Conservation (phyloP, 2,329 filamentous ascomycete species). For the Lomentospora prolificans region DNA sequence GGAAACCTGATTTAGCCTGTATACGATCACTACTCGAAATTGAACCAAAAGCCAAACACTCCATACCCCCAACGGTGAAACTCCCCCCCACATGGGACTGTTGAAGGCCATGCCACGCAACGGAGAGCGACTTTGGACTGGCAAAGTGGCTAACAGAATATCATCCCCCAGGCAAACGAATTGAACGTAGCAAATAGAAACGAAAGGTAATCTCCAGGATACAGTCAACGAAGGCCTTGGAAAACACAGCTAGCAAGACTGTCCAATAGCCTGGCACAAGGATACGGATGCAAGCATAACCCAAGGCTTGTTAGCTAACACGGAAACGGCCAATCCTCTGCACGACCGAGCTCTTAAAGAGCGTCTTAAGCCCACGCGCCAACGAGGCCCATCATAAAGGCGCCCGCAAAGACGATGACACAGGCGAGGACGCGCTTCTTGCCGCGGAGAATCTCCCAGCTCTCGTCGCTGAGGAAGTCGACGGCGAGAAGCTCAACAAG, state of each 20-base stretch:
- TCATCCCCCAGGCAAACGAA: background rate
- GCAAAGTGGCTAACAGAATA: background rate
- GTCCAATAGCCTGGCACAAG: too few relatives aligned
- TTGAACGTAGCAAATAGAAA: background rate
- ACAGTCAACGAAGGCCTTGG: too few relatives aligned
- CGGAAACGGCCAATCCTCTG: too few relatives aligned
- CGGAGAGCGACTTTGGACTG: background rate
- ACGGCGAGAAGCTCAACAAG: slow-evolving; percentile 63
- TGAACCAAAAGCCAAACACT: background rate
- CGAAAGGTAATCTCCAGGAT: background rate
- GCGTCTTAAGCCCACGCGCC: slow-evolving; percentile 54
- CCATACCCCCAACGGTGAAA: too few relatives aligned
- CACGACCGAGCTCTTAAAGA: too few relatives aligned
- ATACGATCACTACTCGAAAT: too few relatives aligned
- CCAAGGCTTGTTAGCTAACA: too few relatives aligned
- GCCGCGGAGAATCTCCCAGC: slow-evolving; percentile 46
- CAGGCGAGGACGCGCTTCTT: slow-evolving; percentile 44
- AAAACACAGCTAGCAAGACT: background rate
- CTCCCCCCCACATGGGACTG: background rate
- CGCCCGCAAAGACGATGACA: slow-evolving; percentile 46
- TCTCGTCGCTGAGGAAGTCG: slow-evolving; percentile 59
- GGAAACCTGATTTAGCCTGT: too few relatives aligned
- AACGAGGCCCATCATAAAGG: slow-evolving; percentile 53
- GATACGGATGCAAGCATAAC: background rate
- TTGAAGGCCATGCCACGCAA: background rate